These are phyloP conservation scores for Septoria petroselini DNA, from an alignment of 2,329 filamentous ascomycete genomes.

Conservation along the genomic window DNA sequence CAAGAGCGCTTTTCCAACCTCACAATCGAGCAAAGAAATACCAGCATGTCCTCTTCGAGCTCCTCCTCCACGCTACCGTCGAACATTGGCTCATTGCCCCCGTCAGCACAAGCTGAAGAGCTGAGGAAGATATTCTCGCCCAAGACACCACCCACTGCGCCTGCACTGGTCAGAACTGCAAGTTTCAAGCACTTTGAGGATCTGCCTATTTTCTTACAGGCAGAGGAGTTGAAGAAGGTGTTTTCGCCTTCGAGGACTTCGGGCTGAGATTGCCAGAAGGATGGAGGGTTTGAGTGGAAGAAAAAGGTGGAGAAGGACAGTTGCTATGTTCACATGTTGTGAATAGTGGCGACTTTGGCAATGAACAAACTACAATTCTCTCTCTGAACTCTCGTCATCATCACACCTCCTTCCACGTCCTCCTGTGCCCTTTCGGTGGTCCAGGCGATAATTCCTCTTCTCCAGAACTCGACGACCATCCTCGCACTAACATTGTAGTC, in stretches of 20 bases:
- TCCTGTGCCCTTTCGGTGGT: neutral
- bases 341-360: no score
- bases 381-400: neutral
- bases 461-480: neutral
- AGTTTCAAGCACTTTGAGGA: neutral
- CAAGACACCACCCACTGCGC: neutral
- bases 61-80: neutral
- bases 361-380: no score
- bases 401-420: neutral
- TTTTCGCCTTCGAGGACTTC: neutral
- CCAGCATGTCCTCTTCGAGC: no score
- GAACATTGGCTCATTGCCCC: neutral
- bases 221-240: slow-evolving; percentile 9
- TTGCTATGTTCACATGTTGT: no score
- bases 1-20: no score
- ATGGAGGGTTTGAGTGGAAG: neutral
- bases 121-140: neutral
- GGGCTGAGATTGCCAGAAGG: neutral
- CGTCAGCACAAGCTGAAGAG: neutral
- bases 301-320: no score
- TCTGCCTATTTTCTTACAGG: slow-evolving; percentile 1
- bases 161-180: neutral
- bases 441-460: neutral
- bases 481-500: neutral
- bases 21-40: no score